Evolutionary conservation across 257 asterid species (phyloP), one percentile per base, ranked within the genome.

Genomic region (Oldenlandia corymbosa): DNA sequence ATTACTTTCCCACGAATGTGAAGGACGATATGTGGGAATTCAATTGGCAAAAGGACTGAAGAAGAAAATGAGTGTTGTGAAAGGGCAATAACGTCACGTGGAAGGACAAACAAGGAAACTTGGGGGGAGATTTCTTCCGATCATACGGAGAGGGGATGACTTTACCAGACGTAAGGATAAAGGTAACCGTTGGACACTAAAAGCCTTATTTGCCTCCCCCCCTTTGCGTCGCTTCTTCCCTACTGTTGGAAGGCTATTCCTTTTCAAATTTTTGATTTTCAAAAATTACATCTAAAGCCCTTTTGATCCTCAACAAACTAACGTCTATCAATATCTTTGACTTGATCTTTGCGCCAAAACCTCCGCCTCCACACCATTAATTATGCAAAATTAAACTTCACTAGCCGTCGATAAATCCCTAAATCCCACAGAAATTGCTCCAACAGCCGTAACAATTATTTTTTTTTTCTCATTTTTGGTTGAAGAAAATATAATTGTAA

Each of bases 31-130:
- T 56, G 61, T 16, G 12, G 32, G 32, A 30, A 2, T 5, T 1
- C 5, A 7, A 39, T 37, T 37, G 42, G 7, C 17, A 2, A 18
- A 16, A 2, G 17, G 13, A 54, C 37, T 34, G 9, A 34, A 9
- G 10, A 10, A 41, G 2, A 12, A 56, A 31, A n/a, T 14, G 21
- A 31, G 17, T 58, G 26, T 30, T 23, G 62, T 16, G 70, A 45
- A 73, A 68, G 83, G 81, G 77, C 67, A 81, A 42, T 71, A 60
- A 65, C 76, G 82, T 78, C 76, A 47, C 50, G n/a, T 59, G 36
- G 55, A 73, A 70, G 71, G 60, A 51, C 36, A 60, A 53, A 53
- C 16, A 42, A 11, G 30, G 18, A 16, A 24, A 23, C 28, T 18
- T 20, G 26, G 43, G 52, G 52, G 20, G 7, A 23, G 53, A 5